Base-by-base conservation (phyloP, 345 rosid genomes). In the Rhodamnia argentea region DNA sequence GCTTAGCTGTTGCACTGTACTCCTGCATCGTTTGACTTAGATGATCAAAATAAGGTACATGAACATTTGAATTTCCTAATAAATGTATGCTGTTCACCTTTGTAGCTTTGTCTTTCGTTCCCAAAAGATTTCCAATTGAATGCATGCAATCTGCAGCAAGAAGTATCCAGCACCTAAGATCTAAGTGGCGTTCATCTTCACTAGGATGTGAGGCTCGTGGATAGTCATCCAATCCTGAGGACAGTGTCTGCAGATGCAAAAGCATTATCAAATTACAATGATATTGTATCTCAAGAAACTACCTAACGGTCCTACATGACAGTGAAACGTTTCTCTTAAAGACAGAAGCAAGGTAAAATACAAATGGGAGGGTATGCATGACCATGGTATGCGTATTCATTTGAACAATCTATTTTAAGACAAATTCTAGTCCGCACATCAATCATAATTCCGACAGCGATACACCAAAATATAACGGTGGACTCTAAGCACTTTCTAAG, bases 91-190 rank as follows among this genome's bases (percentile, higher is more conserved):
- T 27, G 44, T 70, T 52, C 47, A 96, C 98, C 96, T 92, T 89
- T 37, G 50, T 89, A 47, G 82, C 83, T 86, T 86, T 85, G 16
- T 88, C 78, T 85, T 90, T 90, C 62, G 83, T 88, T 86, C 89
- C 82, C 89, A 94, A 57, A 88, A 96, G 90, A 89, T 89, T 89
- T 11, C 87, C 56, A 89, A 97, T 94, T 84, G 96, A 94, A 88
- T 89, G 90, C 97, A 97, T 91, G 91, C 96, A 97, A 62, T 94
- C 95, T 83, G 98, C 98, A 10, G 96, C 98, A 85, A 97, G 98
- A 89, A 93, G 94, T 96, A 97, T 96, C 98, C 99, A 97, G 85
- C 98, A 95, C 90, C 99, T 94, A 83, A 97, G 99, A 91, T 97
- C 98, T 88, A 96, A 86, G 90, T 97, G 99, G 44, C 92, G 96